Evolutionary conservation across 805 yeast species (phyloP), one percentile per base, ranked within the genome.

Genomic region (Ogataea ganodermae): DNA sequence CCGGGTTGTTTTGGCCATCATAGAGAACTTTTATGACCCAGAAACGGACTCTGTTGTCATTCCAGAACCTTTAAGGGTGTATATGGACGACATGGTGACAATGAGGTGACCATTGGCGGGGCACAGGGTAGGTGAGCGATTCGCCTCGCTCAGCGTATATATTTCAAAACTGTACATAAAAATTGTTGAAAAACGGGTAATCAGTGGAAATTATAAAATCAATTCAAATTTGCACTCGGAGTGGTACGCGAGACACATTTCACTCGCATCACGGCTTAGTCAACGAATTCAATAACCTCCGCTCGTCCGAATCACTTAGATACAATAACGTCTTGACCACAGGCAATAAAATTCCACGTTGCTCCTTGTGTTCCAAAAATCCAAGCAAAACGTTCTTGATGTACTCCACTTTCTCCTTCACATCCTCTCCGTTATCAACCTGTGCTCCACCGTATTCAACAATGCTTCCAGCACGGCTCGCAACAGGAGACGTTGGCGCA

Each of bases 301-400:
- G 78, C 63, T 87, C 94, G 54, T 92, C 99, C 6, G 74, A 78
- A 44, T 78, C 80, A 42, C 75, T 80, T 61, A 92, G 69, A 45
- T 82, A 80, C 50, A 92, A 75, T 43, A 92, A 66, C 54, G 88
- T 82, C 41, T 91, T 79, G 20, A 92, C 72, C 6, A 94, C 98
- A 0, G 98, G 97, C 26, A 94, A 70, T 35, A 92, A 74, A 63
- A 84, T 89, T 23, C 75, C 81, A 49, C 98, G 75, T 66, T 91
- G 97, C n/a, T 92, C 99, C 60, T 79, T 86, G 62, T 88, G 96
- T 60, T 91, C 97, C 45, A 94, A 67, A 63, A 86, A 94, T 2
- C 97, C 97, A 2, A 92, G 70, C n/a, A 92, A 66, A 2, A 92
- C 97, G 62, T 94, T 94, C 64, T 87, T 88, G 43, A 90, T 75